Base-by-base conservation (phyloP, 2,329 filamentous ascomycete species). In the Neobulgaria alba region DNA sequence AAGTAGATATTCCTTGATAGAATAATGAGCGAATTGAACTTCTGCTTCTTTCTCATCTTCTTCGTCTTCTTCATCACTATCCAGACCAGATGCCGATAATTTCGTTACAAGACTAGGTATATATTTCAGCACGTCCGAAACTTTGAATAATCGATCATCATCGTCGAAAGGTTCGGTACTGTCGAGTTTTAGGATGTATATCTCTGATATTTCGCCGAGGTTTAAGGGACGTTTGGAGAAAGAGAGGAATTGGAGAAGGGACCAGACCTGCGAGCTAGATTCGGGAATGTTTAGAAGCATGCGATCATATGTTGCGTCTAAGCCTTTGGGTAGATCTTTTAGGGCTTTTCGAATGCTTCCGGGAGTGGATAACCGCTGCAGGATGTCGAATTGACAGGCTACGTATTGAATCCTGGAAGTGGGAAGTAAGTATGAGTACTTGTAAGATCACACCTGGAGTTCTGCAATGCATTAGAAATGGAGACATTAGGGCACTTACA, bases 1-100 rank as follows among this genome's bases (percentile, higher is more conserved):
- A 8, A 36, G 33, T 9, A 60, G 44, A 37, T 57, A 61, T 29
- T 60, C 55, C 39, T 55, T 56, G 16, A 58, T 52, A 7, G 55
- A 59, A 16, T 54, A 57, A 48, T 63, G 56, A 5, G 56, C 52
- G 8, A 60, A 16, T 5, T n/a, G 4, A 42, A 21, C 5, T 21
- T 23, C 15, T 26, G 4, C 8, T 5, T 14, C 14, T 21, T 4
- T 10, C 9, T 18, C n/a, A 14, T 21, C 20, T 8, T 23, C 8
- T 7, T 21, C 4, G 5, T n/a, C 4, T 4, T 9, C n/a, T n/a
- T n/a, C n/a, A n/a, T n/a, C n/a, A n/a, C n/a, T n/a, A n/a, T n/a
- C n/a, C n/a, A n/a, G n/a, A n/a, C n/a, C n/a, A n/a, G n/a, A n/a
- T 36, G n/a, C 14, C 12, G 17, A 9, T 21, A 5, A 23, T 20